Evolutionary conservation across 1,284 basidiomycete genomes (phyloP).

Genomic region (Fomitiporia mediterranea): DNA sequence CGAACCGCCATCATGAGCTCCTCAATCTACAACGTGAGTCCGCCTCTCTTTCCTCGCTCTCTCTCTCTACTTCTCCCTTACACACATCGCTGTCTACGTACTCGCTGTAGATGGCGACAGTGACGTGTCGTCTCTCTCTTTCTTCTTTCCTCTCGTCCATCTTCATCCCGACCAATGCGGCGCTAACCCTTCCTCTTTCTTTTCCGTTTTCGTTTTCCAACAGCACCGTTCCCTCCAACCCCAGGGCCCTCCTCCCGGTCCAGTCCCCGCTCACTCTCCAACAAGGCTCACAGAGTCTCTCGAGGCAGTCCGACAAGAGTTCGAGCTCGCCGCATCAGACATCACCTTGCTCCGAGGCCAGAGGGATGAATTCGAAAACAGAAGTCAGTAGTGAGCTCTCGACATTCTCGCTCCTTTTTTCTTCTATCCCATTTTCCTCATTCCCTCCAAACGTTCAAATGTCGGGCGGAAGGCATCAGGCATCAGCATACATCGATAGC

Average conservation of each 20-base stretch:
- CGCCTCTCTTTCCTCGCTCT: slow-evolving; percentile 1
- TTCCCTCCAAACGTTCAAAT: no score
- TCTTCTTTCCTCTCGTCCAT: not conserved
- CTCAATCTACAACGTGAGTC: slow-evolving; percentile 44
- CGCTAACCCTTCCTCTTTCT: slow-evolving; percentile 8
- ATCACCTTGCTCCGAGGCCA: slow-evolving; percentile 66
- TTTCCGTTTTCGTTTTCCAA: not conserved
- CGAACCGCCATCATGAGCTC: slow-evolving; percentile 34
- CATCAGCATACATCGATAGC: no score
- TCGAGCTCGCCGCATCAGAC: slow-evolving; percentile 75
- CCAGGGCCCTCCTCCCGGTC: slow-evolving; percentile 45
- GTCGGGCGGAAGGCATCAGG: no score
- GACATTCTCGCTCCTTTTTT: no score
- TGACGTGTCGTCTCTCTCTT: not conserved
- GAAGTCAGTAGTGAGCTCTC: slow-evolving; percentile 49
- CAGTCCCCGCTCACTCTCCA: slow-evolving; percentile 32
- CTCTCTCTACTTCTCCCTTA: slow-evolving; percentile 6
- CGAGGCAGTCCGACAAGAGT: slow-evolving; percentile 83
- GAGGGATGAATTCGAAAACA: slow-evolving; percentile 86
- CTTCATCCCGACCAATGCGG: slow-evolving; percentile 5
- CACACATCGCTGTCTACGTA: not conserved
- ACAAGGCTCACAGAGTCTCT: slow-evolving; percentile 73
- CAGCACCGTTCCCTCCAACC: slow-evolving; percentile 69
- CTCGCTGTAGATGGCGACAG: not conserved
- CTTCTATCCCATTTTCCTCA: no score